A percentile compares a stretch with the other conserved stretches of the same genome.
phyloP scores from a whole-genome alignment of 148 eudicot species.

The Silene conica region DNA sequence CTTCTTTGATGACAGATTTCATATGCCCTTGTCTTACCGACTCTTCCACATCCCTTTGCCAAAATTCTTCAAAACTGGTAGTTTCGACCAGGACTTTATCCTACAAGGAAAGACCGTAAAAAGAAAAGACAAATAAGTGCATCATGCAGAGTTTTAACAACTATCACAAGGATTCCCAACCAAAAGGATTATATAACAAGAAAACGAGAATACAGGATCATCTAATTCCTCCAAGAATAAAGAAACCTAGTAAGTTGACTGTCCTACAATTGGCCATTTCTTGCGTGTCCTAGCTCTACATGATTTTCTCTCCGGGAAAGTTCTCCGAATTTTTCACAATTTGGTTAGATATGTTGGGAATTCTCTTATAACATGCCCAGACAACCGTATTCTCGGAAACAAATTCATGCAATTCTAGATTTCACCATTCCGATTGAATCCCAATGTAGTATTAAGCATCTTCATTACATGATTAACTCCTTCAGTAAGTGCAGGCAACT shows the following conservation, averaged over 20 bases:
- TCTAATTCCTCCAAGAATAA: not conserved
- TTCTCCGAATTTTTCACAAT: not conserved
- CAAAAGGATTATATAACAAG: not conserved
- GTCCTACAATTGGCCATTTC: not conserved
- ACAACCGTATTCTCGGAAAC: not conserved
- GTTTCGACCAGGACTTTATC: slow-evolving; percentile 54
- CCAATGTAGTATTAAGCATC: not conserved
- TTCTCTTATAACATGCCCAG: not conserved
- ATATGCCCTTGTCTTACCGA: slow-evolving; percentile 58
- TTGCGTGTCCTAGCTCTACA: not conserved
- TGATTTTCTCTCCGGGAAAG: not conserved
- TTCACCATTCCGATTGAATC: not conserved
- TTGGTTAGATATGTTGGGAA: not conserved
- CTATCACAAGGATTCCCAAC: not conserved
- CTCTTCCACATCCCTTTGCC: slow-evolving; percentile 94
- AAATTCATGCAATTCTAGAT: not conserved
- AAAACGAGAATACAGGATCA: not conserved
- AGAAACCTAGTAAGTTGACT: not conserved
- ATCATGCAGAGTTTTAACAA: too few relatives aligned
- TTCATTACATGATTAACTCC: not conserved
- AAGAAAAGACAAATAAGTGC: not conserved
- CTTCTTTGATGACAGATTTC: slow-evolving; percentile 74
- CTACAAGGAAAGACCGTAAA: slow-evolving; percentile 29
- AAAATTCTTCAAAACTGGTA: slow-evolving; percentile 58
- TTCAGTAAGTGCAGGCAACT: not conserved